These are phyloP conservation scores for Deinandra increscens DNA, from an alignment of 129 eudicot species.

Conservation along the genomic window DNA sequence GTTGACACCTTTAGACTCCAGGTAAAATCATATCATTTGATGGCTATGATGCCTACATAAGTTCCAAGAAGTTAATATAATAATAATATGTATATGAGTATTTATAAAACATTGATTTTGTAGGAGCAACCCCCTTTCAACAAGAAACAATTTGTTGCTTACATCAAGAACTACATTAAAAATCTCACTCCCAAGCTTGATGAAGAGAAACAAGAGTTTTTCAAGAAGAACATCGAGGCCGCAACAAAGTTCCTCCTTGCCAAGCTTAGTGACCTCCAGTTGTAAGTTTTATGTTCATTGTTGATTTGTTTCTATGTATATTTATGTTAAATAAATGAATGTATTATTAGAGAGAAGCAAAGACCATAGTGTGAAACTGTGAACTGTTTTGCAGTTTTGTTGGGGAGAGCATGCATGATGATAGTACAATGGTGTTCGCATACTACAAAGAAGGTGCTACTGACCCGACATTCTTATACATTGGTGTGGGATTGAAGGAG, in stretches of 20 bases:
- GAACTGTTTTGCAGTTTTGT: constrained; percentile 66
- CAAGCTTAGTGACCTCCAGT: constrained; percentile 73
- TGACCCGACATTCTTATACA: constrained; percentile 61
- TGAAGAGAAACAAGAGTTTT: constrained; percentile 43
- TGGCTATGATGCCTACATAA: neutral
- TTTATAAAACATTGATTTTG: constrained; percentile 4
- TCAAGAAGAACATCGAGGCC: constrained; percentile 58
- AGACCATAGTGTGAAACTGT: neutral
- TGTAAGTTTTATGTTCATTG: constrained; percentile 37
- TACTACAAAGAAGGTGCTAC: constrained; percentile 65
- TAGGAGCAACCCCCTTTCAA: constrained; percentile 76
- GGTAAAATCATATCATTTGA: constrained; percentile 29
- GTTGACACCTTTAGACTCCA: constrained; percentile 83
- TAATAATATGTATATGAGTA: neutral
- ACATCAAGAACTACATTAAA: constrained; percentile 69
- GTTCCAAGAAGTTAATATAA: neutral
- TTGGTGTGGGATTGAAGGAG: constrained; percentile 61
- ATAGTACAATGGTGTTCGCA: constrained; percentile 56
- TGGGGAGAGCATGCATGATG: constrained; percentile 77
- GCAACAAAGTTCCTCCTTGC: constrained; percentile 63
- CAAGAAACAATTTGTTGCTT: constrained; percentile 68
- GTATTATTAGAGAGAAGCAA: neutral
- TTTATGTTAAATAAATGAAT: neutral
- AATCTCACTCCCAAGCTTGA: constrained; percentile 54
- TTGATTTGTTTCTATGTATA: neutral